Base-by-base conservation (phyloP, 83 land plant genomes). In the Diphasiastrum complanatum region DNA sequence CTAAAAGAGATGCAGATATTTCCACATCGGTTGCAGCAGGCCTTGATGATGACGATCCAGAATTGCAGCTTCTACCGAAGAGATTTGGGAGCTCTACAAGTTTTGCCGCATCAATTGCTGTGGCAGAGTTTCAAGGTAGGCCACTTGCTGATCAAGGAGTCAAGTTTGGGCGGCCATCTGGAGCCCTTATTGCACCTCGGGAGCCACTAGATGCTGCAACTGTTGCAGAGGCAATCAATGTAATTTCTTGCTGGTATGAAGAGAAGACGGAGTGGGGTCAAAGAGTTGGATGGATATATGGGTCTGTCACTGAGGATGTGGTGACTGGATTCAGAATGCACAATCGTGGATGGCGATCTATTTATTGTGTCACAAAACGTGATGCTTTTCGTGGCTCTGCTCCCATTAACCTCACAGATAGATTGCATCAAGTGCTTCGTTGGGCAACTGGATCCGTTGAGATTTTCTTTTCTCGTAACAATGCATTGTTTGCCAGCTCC, bases 221-320 rank as follows among this genome's bases (percentile, higher is more conserved):
- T 6, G 59, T 55, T 12, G 59, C 59, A 30, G 59, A 55, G 59
- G 59, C 59, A n/a, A n/a, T n/a, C n/a, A n/a, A n/a, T n/a, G n/a
- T n/a, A n/a, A n/a, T n/a, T n/a, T n/a, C n/a, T n/a, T n/a, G n/a
- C n/a, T n/a, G n/a, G n/a, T n/a, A n/a, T n/a, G n/a, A n/a, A n/a
- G n/a, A n/a, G n/a, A n/a, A n/a, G n/a, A n/a, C n/a, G n/a, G n/a
- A n/a, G n/a, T n/a, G n/a, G n/a, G n/a, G n/a, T n/a, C n/a, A n/a
- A n/a, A n/a, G n/a, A n/a, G n/a, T n/a, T n/a, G n/a, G n/a, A n/a
- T n/a, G n/a, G n/a, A n/a, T n/a, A n/a, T n/a, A n/a, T n/a, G n/a
- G n/a, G n/a, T n/a, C n/a, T n/a, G n/a, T n/a, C n/a, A n/a, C n/a
- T n/a, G n/a, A 30, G 31, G 59, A 55, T 27, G 59, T 55, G 30